Conservation (phyloP, 1,284 basidiomycete genomes). For the Sanguinoderma infundibulare region DNA sequence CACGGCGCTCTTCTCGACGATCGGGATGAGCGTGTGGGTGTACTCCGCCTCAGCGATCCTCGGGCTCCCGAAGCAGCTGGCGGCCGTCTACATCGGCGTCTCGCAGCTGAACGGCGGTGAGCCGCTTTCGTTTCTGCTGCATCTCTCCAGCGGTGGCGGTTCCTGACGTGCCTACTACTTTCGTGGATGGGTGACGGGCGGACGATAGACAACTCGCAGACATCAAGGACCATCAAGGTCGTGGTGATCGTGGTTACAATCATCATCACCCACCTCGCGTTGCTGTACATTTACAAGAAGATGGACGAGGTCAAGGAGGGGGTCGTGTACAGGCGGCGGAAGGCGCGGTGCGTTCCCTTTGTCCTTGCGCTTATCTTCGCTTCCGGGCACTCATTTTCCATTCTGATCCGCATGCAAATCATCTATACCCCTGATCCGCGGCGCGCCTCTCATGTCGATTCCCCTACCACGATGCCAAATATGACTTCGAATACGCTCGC, state of each 20-base stretch:
- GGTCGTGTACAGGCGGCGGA: slow-evolving; percentile 74
- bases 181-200: too few relatives aligned
- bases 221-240: slow-evolving; percentile 54
- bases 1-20: slow-evolving; percentile 80
- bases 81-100: slow-evolving; percentile 76
- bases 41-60: slow-evolving; percentile 74
- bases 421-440: too few relatives aligned
- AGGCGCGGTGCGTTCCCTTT: not conserved
- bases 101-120: slow-evolving; percentile 37
- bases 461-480: too few relatives aligned
- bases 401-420: too few relatives aligned
- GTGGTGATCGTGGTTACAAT: slow-evolving; percentile 65
- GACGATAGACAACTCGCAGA: not conserved
- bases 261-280: slow-evolving; percentile 74
- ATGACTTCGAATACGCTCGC: too few relatives aligned
- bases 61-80: slow-evolving; percentile 79
- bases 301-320: slow-evolving; percentile 77
- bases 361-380: not conserved
- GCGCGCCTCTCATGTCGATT: too few relatives aligned
- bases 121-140: too few relatives aligned
- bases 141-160: too few relatives aligned
- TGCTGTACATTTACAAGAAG: slow-evolving; percentile 80
- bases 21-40: slow-evolving; percentile 74
- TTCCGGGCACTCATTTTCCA: too few relatives aligned
- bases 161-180: too few relatives aligned